Evolutionary conservation across 352 stramenopile genomes (phyloP), one percentile per base, ranked within the genome.

Genomic region (Globisporangium sylvaticum): DNA sequence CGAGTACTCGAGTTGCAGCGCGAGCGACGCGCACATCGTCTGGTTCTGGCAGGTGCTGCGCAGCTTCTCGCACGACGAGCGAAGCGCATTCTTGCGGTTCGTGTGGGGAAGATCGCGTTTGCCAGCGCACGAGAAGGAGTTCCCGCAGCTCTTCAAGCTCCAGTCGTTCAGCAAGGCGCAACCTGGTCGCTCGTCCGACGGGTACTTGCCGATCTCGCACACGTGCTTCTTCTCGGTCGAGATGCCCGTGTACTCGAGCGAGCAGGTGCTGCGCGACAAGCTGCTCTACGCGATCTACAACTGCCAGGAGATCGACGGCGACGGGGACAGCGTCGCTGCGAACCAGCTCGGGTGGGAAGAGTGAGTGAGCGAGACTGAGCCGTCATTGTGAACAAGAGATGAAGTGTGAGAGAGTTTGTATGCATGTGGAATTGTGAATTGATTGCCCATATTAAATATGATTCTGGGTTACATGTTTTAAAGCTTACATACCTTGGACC

Each of bases 211-310:
- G 7, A 96, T 98, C 66, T 92, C 97, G 27, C 97, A 98, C 69
- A 99, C 97, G n/a, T 99, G 97, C 73, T 99, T 99, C 80, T 99
- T 99, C 73, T 96, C 92, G 6, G 80, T 99, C 34, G 95, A 96
- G 34, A 69, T 99, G 25, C 97, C 97, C 18, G 70, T 87, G 46
- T 99, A 99, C 75, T 97, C 90, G 46, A 95, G 76, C 54, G 70
- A 89, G 37, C 66, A 79, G 32, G 77, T 96, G 7, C 69, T 96
- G 42, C 68, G 76, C 18, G 81, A 90, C 48, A 94, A 92, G 67
- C 66, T 98, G 25, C 66, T 91, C 15, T 98, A 97, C 58, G 92
- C 93, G 34, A 98, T 98, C 56, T 94, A 96, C 75, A 97, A 98
- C 71, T 98, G 92, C 76, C 88, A 94, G 66, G 89, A 97, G 73